Evolutionary conservation across 345 rosid species (phyloP), one percentile per base, ranked within the genome.

Genomic region (Trapa bicornis): DNA sequence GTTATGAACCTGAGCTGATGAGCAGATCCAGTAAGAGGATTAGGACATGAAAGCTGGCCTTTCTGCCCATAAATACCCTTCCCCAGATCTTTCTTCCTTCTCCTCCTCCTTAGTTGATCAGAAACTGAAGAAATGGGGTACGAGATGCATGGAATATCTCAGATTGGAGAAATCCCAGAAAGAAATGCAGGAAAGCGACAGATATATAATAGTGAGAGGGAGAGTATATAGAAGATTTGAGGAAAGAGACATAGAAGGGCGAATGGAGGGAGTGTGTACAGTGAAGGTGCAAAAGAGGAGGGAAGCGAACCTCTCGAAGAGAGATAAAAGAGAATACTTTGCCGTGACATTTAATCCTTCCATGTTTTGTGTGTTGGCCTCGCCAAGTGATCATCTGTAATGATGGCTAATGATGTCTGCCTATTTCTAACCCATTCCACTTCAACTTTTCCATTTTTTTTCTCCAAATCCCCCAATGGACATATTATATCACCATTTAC

Each of bases 281-380:
- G 72, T 67, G 70, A 58, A 32, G 2, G 68, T 39, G 65, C 32
- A 61, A 70, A 65, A 74, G 29, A 74, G 70, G 68, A 61, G 54
- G 43, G 32, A 3, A 33, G 41, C 29, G 65, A 62, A 22, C 29
- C 29, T 22, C 29, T 22, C 29, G 29, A 22, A 22, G 29, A 22
- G 29, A 22, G 29, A 22, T 22, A 22, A 22, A 22, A 22, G 29
- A 22, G 29, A 22, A 22, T 22, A 22, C 29, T 22, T 22, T 22
- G 0, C 29, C 29, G 29, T 22, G 29, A 22, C 29, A 22, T 22
- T 22, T 22, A 22, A 22, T 22, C 29, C 29, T 22, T 22, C 0
- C 0, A 22, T 22, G 29, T 22, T 22, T 22, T 22, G 29, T 22
- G 29, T 22, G 63, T 13, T 37, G 33, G 68, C 7, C 29, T 15